These are phyloP conservation scores for Starmerella bacillaris DNA, from an alignment of 805 yeast species.

Conservation along the genomic window DNA sequence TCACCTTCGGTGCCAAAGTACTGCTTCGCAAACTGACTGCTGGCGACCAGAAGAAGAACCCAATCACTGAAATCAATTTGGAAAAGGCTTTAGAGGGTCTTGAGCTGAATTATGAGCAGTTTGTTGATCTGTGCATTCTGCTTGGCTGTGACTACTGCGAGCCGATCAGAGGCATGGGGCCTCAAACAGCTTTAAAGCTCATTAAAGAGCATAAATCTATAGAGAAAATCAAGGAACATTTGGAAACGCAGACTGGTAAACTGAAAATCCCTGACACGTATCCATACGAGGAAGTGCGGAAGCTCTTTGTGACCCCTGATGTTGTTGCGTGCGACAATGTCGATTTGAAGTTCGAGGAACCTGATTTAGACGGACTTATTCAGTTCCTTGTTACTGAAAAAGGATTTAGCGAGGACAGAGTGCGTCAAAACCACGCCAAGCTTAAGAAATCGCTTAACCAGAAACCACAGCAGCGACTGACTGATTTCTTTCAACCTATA, in stretches of 20 bases:
- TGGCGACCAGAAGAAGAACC: constrained; percentile 83
- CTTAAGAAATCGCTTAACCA: constrained; percentile 65
- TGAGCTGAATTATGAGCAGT: constrained; percentile 52
- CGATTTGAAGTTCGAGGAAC: constrained; percentile 70
- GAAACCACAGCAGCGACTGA: constrained; percentile 80
- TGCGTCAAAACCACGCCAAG: constrained; percentile 70
- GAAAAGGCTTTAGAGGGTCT: constrained; percentile 55
- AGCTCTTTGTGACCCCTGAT: constrained; percentile 69
- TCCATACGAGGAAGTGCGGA: constrained; percentile 81
- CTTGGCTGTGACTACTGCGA: constrained; percentile 97
- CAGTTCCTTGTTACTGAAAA: constrained; percentile 71
- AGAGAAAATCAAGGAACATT: constrained; percentile 54
- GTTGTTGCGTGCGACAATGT: constrained; percentile 44
- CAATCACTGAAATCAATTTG: constrained; percentile 67
- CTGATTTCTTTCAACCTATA: constrained; percentile 69
- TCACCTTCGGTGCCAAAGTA: constrained; percentile 75
- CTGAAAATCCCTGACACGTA: constrained; percentile 82
- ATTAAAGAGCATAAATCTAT: constrained; percentile 70
- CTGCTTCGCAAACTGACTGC: constrained; percentile 80
- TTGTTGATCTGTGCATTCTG: constrained; percentile 79
- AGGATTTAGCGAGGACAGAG: constrained; percentile 86
- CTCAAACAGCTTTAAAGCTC: constrained; percentile 77
- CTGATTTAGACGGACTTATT: constrained; percentile 67
- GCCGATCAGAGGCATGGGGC: constrained; percentile 88
- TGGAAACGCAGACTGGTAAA: constrained; percentile 37